Evolutionary conservation across 345 rosid genomes (phyloP), one percentile per base, ranked within the genome.

Genomic region (Streptanthus diversifolius): DNA sequence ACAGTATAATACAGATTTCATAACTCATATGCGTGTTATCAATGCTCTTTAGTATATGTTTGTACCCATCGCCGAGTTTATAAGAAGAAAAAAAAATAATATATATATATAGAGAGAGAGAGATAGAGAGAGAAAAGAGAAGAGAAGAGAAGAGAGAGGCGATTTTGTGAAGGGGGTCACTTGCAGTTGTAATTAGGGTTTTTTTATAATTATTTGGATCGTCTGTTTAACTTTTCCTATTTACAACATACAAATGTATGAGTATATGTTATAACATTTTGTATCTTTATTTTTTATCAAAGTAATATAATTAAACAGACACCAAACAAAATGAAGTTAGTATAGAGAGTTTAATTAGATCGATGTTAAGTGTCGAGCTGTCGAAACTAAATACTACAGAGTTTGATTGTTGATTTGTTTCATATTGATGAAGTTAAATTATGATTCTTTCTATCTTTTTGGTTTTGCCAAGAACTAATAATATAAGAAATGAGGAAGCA

Each of bases 161-260:
- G 18, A 36, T 10, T 65, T 35, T 73, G 52, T 73, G 24, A 56
- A 66, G 45, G 45, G 36, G 10, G 60, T 66, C 68, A 59, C 19
- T 48, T 66, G 21, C 48, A 24, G 27, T 18, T 37, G 54, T 49
- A 59, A 30, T 60, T 75, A 68, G 79, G 79, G 73, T 30, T 68
- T 60, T 60, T 39, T 51, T 25, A 18, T 29, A 3, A 33, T 36
- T 57, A 47, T 47, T 9, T 64, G 71, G 41, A 65, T 56, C 4
- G 44, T 65, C 56, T 55, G 65, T 64, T 33, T 63, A 24, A 64
- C 36, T 0, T 41, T 15, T 43, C 39, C 21, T 36, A 15, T 30
- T 63, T 37, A 43, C 21, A 35, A 22, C 30, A 72, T 15, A 45
- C 32, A 8, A 10, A 55, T 65, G 24, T 44, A 55, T 64, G 7